Base-by-base conservation (phyloP, 2,329 filamentous ascomycete genomes). In the Xylaria sp. region DNA sequence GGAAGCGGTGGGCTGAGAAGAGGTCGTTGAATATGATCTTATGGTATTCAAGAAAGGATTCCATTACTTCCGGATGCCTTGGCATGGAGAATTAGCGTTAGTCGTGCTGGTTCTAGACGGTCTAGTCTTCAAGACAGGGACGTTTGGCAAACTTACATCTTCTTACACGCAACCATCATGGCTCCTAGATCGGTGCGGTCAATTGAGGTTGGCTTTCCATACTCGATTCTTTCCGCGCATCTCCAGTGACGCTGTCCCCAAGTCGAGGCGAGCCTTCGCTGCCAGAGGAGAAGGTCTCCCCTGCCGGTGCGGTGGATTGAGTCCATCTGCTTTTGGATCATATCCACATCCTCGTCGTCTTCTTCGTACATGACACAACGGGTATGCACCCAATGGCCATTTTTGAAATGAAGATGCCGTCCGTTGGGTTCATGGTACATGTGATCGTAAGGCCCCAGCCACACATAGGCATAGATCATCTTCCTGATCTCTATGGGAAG, bases 401-500 rank as follows among this genome's bases (percentile, higher is more conserved):
- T 41, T 54, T 74, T 70, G 63, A 77, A 78, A 55, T 77, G 72
- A 20, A 78, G 57, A 63, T 78, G 77, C 20, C 76, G 72, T 1
- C 76, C 76, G 34, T 72, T 70, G 3, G 69, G 63, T 4, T 71
- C 59, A 34, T 78, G 74, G 52, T 78, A 78, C 61, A 73, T 73
- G 63, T 77, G 62, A 60, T 76, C 77, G 59, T 76, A 69, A 7
- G 65, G 54, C 3, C 72, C 72, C 9, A 44, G 55, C 76, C 76
- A 78, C 48, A 76, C 69, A 37, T 76, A 72, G 39, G 67, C 65
- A 59, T 78, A 78, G 56, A 81, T 76, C 69, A 76, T 76, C 57
- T 73, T 76, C 20, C 80, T 76, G 7, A 82, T 75, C 69, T 81
- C 80, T 9, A 76, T 68, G 9, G 80, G 79, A 1, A 82, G 71